Evolutionary conservation across 2,329 filamentous ascomycete genomes (phyloP).

Genomic region (Beauveria brongniartii): DNA sequence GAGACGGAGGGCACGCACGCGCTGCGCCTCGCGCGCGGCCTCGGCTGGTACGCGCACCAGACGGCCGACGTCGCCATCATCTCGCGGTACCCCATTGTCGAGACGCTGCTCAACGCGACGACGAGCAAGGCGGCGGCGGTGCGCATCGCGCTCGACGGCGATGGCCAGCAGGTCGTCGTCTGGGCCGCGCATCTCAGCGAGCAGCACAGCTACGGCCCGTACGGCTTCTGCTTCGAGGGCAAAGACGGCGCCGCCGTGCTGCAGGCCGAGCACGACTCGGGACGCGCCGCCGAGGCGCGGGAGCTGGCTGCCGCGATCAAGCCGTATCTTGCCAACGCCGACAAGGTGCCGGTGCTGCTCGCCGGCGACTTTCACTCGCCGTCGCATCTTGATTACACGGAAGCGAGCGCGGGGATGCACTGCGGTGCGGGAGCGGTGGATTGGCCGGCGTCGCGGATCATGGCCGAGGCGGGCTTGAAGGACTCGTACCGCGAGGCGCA

Average conservation of each 20-base stretch:
- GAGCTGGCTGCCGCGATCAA: slow-evolving; percentile 26
- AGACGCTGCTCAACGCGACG: slow-evolving; percentile 19
- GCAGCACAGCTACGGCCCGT: slow-evolving; percentile 30
- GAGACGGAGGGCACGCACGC: slow-evolving; percentile 25
- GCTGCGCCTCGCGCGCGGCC: slow-evolving; percentile 25
- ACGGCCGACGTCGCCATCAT: slow-evolving; percentile 26
- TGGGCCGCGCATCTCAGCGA: slow-evolving; percentile 28
- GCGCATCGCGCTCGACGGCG: slow-evolving; percentile 26
- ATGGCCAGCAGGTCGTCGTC: slow-evolving; percentile 24
- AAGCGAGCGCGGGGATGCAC: slow-evolving; percentile 23
- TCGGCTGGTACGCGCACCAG: slow-evolving; percentile 31
- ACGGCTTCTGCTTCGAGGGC: slow-evolving; percentile 32
- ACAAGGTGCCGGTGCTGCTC: slow-evolving; percentile 28
- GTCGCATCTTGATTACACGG: slow-evolving; percentile 33
- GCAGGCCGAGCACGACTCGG: slow-evolving; percentile 25
- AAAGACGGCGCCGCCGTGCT: slow-evolving; percentile 24
- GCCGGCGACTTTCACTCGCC: slow-evolving; percentile 36
- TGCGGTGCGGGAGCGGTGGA: slow-evolving; percentile 25
- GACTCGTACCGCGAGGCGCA: slow-evolving; percentile 32
- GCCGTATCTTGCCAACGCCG: slow-evolving; percentile 21
- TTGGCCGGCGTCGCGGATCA: slow-evolving; percentile 31
- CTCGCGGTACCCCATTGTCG: slow-evolving; percentile 30
- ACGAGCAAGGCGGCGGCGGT: slow-evolving; percentile 24
- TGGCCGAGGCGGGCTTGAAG: slow-evolving; percentile 25
- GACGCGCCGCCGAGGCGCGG: slow-evolving; percentile 29